Base-by-base conservation (phyloP, 371 early-diverging fungal genomes). In the Mortierella sp. region DNA sequence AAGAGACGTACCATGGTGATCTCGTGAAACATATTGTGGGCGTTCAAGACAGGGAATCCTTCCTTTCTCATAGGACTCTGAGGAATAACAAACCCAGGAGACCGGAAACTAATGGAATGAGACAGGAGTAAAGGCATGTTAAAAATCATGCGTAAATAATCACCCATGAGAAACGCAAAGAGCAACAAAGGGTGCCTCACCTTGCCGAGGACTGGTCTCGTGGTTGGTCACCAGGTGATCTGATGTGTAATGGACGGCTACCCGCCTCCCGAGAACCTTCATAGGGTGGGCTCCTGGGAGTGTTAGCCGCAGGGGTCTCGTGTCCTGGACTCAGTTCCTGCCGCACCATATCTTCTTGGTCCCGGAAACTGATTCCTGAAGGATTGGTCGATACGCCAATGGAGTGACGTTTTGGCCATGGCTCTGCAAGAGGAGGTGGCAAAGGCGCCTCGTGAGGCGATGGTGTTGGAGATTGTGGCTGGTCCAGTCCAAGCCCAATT, bases 11-110 rank as follows among this genome's bases (percentile, higher is more conserved):
- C 93, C 79, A 88, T 88, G 11, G 91, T 92, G 55, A 93, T 90
- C 76, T 93, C 93, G 76, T 93, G 91, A 75, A 93, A 93, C 71
- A 90, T 80, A 43, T 48, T 78, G 6, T 70, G 76, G 3, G 76
- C 16, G 74, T 82, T 87, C n/a, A 87, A 71, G 3, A 76, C 46
- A 10, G 83, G 87, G n/a, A 75, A 70, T 16, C 87, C 80, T 43
- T 83, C 82, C 16, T 70, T 75, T 14, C 83, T 75, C 56, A 82
- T 75, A 4, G 80, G 75, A 44, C 76, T 75, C 51, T 74, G 78
- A n/a, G 80, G 78, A 24, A 82, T 72, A 11, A 71, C 77, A 49
- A 79, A 85, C 7, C 63, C 78, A 6, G 87, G 76, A n/a, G 87
- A 82, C 38, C 55, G 58, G 63, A 81, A 43, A 12, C 79, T 84